Base-by-base conservation (phyloP, 306 rosid genomes). In the Dalbergia oliveri region DNA sequence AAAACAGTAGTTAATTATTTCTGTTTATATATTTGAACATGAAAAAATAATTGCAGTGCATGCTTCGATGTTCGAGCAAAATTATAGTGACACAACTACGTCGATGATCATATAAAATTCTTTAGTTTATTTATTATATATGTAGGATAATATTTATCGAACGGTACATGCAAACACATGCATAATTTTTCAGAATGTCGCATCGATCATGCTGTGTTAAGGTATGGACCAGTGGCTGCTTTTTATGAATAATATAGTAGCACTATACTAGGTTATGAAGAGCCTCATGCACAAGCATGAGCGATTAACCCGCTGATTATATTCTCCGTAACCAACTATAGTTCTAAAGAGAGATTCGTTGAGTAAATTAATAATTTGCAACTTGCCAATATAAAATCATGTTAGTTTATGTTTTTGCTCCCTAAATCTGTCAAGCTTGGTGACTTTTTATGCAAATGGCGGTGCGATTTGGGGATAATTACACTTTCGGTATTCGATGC, bases 191-290 rank as follows among this genome's bases (percentile, higher is more conserved):
- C 26, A 31, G 74, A 77, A 83, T 44, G 82, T 82, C 16, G 64
- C 78, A 53, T 77, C 82, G n/a, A n/a, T n/a, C n/a, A 77, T 76
- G 81, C 18, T 79, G 71, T 76, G 82, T 11, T 3, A 33, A 63
- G 64, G 21, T 54, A 64, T 77, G 82, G 79, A 14, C 69, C 86
- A 62, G 43, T 11, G 4, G 1, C 35, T 68, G 57, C 39, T 67
- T 39, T 18, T 49, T 23, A 66, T 51, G 43, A 49, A 75, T 35
- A 49, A 75, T 35, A 37, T 4, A 33, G 65, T 6, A 43, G 18
- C 35, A 9, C 56, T 53, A 23, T 53, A 37, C 4, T 59, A 19
- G 18, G 56, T 21, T 16, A 49, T 8, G 66, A 72, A 64, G 21
- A 60, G 43, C 49, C 50, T 74, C 71, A 66, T 74, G 80, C 69